Conservation (phyloP, 2,329 filamentous ascomycete species). For the Gremmenia infestans region DNA sequence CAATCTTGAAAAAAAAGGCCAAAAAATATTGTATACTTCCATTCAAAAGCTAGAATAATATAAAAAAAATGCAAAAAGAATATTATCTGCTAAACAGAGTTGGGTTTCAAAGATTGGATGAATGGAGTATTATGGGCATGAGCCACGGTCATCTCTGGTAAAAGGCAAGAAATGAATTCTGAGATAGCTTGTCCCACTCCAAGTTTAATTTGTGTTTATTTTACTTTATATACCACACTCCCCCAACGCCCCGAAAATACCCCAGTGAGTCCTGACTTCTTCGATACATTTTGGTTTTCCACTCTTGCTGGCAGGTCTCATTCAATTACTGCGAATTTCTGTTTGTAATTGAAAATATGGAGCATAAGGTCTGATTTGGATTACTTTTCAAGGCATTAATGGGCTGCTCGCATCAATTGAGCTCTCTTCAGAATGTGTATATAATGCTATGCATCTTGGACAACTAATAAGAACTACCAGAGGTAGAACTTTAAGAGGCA, state of each 20-base stretch:
- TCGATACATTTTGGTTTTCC: neutral
- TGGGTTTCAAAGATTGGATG: slow-evolving; percentile 45
- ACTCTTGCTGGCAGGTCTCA: neutral
- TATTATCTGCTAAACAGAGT: slow-evolving; percentile 24
- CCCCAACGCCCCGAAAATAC: neutral
- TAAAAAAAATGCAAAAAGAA: neutral
- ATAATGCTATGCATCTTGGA: no score
- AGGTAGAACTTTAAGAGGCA: no score
- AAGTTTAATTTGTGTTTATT: slow-evolving; percentile 5
- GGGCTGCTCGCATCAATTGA: no score
- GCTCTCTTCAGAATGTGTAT: no score
- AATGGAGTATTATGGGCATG: slow-evolving; percentile 48
- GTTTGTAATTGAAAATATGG: no score
- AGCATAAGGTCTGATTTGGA: no score
- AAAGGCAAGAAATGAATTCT: slow-evolving; percentile 37
- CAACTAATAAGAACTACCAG: no score
- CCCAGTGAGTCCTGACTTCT: neutral
- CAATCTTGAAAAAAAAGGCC: neutral
- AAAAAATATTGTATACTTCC: slow-evolving; percentile 8
- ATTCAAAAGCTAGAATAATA: neutral
- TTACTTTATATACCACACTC: slow-evolving; percentile 6
- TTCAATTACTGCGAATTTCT: no score
- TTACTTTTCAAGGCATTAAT: no score
- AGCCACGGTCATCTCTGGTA: slow-evolving; percentile 36
- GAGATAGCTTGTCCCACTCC: slow-evolving; percentile 34